phyloP scores from a whole-genome alignment of 2,329 filamentous ascomycete species.

The Zymoseptoria crescenta region DNA sequence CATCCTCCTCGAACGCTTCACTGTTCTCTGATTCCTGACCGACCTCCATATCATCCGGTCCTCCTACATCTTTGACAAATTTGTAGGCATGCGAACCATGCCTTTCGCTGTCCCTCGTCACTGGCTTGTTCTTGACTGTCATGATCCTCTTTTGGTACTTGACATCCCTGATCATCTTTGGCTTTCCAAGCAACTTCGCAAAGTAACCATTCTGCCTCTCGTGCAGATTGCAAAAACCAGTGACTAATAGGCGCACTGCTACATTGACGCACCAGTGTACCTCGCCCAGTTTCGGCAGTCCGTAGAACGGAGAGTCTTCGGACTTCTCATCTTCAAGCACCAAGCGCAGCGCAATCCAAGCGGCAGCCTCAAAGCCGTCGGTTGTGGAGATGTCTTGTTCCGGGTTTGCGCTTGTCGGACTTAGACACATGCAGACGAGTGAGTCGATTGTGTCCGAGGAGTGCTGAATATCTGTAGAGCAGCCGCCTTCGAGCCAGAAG shows the following conservation, averaged over 20 bases:
- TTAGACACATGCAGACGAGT: not conserved
- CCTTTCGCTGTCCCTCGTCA: not conserved
- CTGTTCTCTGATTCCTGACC: not conserved
- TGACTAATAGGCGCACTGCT: not conserved
- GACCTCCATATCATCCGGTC: not conserved
- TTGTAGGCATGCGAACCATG: not conserved
- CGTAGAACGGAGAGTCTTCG: not conserved
- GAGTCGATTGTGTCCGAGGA: not conserved
- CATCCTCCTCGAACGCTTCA: not conserved
- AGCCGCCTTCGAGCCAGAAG: not conserved
- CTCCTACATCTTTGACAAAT: not conserved
- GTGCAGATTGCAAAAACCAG: not conserved
- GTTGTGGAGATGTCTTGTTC: not conserved
- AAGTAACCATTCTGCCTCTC: not conserved
- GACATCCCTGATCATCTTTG: not conserved
- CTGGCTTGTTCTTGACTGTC: not conserved
- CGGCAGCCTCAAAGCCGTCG: not conserved
- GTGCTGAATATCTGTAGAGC: not conserved
- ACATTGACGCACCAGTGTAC: not conserved
- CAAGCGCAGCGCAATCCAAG: not conserved
- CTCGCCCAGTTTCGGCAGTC: not conserved
- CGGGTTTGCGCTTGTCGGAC: not conserved
- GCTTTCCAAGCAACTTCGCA: not conserved
- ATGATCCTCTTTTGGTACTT: not conserved
- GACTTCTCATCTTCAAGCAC: not conserved